A percentile compares a stretch with the other conserved stretches of the same genome.
Evolutionary conservation across 139 green algal species (phyloP).

Genomic region (Micromonas commoda): DNA sequence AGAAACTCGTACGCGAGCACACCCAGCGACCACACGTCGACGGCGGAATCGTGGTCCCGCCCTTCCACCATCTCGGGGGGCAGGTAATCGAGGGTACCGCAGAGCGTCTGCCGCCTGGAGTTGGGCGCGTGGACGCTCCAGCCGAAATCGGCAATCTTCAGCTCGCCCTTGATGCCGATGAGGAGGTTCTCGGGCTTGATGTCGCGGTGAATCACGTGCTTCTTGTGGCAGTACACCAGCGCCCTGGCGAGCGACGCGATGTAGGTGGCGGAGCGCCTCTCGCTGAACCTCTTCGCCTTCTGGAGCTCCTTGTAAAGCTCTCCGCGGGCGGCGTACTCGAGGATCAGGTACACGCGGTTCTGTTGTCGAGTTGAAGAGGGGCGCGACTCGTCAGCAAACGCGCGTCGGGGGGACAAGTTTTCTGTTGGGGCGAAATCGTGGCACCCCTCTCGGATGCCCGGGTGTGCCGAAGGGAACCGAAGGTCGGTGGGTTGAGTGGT

Average conservation of each 20-base stretch:
- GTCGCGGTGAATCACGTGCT: conserved; percentile 98
- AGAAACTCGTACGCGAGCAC: conserved; percentile 97
- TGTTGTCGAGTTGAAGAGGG: conserved; percentile 24
- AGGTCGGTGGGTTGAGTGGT: too few relatives aligned
- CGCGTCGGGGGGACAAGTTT: too few relatives aligned
- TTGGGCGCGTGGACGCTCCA: conserved; percentile 94
- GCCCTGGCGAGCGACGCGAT: conserved; percentile 62
- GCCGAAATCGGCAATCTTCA: conserved; percentile 99
- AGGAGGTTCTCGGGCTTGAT: conserved; percentile 99
- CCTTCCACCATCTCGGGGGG: conserved; percentile 87
- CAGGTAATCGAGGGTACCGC: conserved; percentile 97
- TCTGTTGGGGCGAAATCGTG: too few relatives aligned
- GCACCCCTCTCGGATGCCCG: too few relatives aligned
- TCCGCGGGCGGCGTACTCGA: conserved; percentile 86
- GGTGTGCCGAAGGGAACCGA: too few relatives aligned
- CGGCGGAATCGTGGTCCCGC: conserved; percentile 41
- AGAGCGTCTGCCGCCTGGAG: conserved; percentile 84
- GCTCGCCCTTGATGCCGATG: conserved; percentile 76
- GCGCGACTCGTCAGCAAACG: not conserved
- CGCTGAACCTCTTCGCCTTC: conserved; percentile 63
- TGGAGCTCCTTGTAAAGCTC: conserved; percentile 98
- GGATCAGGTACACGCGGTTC: conserved; percentile 92
- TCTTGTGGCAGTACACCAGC: conserved; percentile 91
- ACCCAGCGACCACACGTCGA: conserved; percentile 93
- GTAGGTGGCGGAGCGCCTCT: conserved; percentile 75